Evolutionary conservation across 2,329 filamentous ascomycete genomes (phyloP).

Genomic region (Aspergillus tubingensis): DNA sequence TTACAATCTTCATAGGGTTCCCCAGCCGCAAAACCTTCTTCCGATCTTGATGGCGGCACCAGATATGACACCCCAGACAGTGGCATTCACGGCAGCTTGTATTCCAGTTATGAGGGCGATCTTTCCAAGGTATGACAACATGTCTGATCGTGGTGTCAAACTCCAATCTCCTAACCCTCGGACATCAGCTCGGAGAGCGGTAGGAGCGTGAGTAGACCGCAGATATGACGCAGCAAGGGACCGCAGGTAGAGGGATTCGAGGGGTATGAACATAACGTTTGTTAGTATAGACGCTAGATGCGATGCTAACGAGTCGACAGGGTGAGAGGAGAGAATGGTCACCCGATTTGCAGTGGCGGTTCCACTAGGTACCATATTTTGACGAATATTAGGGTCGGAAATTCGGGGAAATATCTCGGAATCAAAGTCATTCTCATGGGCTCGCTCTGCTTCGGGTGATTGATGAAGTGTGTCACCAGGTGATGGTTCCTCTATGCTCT

Average conservation of each 20-base stretch:
- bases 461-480: constrained; percentile 24
- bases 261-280: constrained; percentile 41
- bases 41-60: constrained; percentile 42
- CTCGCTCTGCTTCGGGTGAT: constrained; percentile 14
- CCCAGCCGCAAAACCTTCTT: constrained; percentile 44
- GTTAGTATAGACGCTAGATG: constrained; percentile 43
- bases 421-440: constrained; percentile 17
- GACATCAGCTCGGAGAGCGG: constrained; percentile 31
- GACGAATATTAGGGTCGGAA: constrained; percentile 21
- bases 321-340: constrained; percentile 46
- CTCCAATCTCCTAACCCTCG: constrained; percentile 38
- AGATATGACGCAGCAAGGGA: constrained; percentile 43
- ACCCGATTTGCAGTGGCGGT: constrained; percentile 37
- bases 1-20: constrained; percentile 24
- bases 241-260: constrained; percentile 45
- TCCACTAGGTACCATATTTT: constrained; percentile 12
- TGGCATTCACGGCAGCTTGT: constrained; percentile 39
- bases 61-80: constrained; percentile 42
- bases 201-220: constrained; percentile 28
- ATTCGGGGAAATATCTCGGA: constrained; percentile 20
- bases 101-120: constrained; percentile 40
- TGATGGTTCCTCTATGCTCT: constrained; percentile 34
- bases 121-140: constrained; percentile 39
- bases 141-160: constrained; percentile 33
- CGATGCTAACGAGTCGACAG: constrained; percentile 45